A percentile compares a stretch with the other conserved stretches of the same genome.
These are phyloP conservation scores for Toxoplasma gondii DNA, from an alignment of 169 alveolate species.

Conservation along the genomic window DNA sequence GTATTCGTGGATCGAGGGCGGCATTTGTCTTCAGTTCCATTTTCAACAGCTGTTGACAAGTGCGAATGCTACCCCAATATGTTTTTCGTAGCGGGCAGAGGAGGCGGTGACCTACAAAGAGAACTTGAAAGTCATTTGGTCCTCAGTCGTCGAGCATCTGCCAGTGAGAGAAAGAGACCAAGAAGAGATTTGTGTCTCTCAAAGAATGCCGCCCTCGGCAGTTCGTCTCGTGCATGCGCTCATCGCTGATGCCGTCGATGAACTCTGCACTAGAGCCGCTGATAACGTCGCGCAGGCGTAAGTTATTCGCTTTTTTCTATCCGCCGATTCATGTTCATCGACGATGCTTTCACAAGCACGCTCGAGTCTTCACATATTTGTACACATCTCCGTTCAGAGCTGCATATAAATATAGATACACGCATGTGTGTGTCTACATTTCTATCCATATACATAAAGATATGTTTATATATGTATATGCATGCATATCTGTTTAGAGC, in stretches of 20 bases:
- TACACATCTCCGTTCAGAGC: not conserved
- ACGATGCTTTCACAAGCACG: not conserved
- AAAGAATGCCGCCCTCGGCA: not conserved
- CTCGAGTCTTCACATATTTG: not conserved
- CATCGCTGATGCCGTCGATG: not conserved
- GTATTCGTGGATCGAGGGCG: no score
- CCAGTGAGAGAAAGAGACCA: not conserved
- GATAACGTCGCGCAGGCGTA: not conserved
- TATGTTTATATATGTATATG: no score
- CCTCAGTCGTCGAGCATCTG: not conserved
- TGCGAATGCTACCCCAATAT: not conserved
- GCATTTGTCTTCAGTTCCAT: no score
- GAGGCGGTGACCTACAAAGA: slow-evolving; percentile 1
- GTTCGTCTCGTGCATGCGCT: not conserved
- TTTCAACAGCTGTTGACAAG: no score
- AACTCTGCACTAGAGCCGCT: not conserved
- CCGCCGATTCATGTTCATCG: not conserved
- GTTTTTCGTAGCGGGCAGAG: not conserved
- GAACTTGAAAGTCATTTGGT: not conserved
- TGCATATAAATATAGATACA: not conserved
- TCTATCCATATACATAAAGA: no score
- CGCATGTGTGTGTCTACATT: no score
- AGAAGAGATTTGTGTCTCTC: slow-evolving; percentile 3
- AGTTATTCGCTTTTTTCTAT: not conserved
- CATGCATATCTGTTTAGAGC: no score